Conservation (phyloP, 2,329 filamentous ascomycete species). For the Aspergillus sp. region DNA sequence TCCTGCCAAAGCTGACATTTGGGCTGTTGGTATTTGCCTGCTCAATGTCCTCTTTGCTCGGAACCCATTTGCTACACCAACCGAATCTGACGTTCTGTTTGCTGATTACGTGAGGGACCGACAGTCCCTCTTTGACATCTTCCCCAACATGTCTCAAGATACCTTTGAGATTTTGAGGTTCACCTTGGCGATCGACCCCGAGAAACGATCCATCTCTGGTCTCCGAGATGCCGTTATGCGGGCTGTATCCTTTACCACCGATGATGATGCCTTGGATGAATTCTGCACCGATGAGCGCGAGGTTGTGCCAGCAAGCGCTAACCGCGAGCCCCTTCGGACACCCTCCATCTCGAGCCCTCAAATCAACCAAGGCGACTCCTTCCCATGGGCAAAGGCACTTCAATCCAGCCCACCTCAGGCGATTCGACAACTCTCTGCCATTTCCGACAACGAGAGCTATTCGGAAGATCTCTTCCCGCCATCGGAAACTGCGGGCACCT, state of each 20-base stretch:
- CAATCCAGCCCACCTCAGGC: slow-evolving; percentile 70
- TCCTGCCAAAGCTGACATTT: slow-evolving; percentile 89
- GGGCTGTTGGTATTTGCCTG: slow-evolving; percentile 95
- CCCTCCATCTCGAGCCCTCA: slow-evolving; percentile 90
- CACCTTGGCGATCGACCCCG: slow-evolving; percentile 87
- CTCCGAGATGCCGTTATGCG: slow-evolving; percentile 76
- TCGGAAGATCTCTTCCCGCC: slow-evolving; percentile 82
- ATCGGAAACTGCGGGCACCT: slow-evolving; percentile 63
- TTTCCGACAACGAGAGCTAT: slow-evolving; percentile 75
- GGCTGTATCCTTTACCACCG: slow-evolving; percentile 86
- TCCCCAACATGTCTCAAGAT: slow-evolving; percentile 97
- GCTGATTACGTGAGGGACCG: slow-evolving; percentile 90
- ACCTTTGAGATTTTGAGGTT: slow-evolving; percentile 91
- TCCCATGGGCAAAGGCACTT: slow-evolving; percentile 92
- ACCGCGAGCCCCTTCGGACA: slow-evolving; percentile 92
- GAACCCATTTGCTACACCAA: slow-evolving; percentile 91
- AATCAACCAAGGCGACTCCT: slow-evolving; percentile 72
- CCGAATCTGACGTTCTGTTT: slow-evolving; percentile 87
- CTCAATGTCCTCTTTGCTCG: slow-evolving; percentile 95
- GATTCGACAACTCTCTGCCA: slow-evolving; percentile 82
- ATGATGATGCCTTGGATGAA: slow-evolving; percentile 87
- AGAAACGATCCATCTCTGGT: slow-evolving; percentile 77
- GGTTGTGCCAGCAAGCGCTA: slow-evolving; percentile 74
- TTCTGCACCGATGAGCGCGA: slow-evolving; percentile 84
- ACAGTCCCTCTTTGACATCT: slow-evolving; percentile 95